Evolutionary conservation across 176 grass and related monocot species (phyloP), one percentile per base, ranked within the genome.

Genomic region (Calamus simplicifolius): DNA sequence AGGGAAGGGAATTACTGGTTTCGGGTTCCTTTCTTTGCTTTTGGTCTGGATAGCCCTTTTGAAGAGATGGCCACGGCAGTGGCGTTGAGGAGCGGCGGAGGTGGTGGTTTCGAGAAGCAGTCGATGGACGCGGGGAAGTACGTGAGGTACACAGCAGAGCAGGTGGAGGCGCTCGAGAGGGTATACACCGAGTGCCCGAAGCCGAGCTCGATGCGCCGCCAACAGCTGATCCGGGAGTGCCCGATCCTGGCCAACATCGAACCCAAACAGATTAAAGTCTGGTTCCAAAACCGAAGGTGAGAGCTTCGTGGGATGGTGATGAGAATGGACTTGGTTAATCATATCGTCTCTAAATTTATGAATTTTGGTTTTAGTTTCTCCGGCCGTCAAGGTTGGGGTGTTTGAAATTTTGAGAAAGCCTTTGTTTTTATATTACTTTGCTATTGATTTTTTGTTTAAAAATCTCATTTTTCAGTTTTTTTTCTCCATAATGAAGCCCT

Each of bases 221-320:
- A 99, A 76, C 94, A 99, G 78, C 81, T 99, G 49, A 70, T 99
- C 19, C 87, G 94, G 6, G 94, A 99, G 62, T 98, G 94, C 51
- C 85, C 76, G 2, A 85, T 98, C 29, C 76, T 98, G 21, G 23
- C 85, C 12, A 92, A 98, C 76, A 98, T 98, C 35, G 94, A 98
- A 81, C 68, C 94, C 23, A 98, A 83, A 57, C 94, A 98, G 73
- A 98, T 98, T 77, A 98, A 98, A 53, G 94, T 98, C 70, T 98
- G 94, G 94, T 98, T 98, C 49, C 94, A 98, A 62, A 98, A 98
- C 51, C 68, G 94, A 73, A 98, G 94, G 94, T 98, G 73, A 75
- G 62, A 67, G 29, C 48, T 14, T 31, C 8, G 35, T 43, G 35
- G 25, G 18, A 19, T 43, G 35, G 35, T 43, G 12, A 43, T 7